Evolutionary conservation across 2,329 filamentous ascomycete genomes (phyloP), one percentile per base, ranked within the genome.

Genomic region (Ascochyta fabae): DNA sequence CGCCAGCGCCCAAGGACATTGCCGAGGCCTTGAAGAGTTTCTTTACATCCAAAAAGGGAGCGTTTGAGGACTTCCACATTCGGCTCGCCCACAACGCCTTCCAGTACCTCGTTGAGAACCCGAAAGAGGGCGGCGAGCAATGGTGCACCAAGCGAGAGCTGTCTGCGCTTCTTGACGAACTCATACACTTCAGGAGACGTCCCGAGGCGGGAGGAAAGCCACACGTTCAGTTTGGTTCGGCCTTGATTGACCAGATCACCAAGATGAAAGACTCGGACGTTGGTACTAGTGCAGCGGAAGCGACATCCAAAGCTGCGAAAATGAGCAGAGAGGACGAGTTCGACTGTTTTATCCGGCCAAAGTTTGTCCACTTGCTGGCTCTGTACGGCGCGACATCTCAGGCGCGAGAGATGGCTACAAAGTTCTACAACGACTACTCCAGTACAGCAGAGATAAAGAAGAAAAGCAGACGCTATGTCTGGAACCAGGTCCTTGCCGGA

Each of bases 1-100:
- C 86, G 9, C 92, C 91, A 15, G 75, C 84, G 0, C 78, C 81
- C 3, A 73, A 81, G n/a, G 85, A 90, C 31, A 78, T 96, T 2
- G 75, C 85, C 0, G 79, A 83, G 33, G 90, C 89, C 0, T 65
- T 76, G 51, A 59, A 53, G 35, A 62, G 58, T 27, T 73, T 72
- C 56, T 70, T 74, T 36, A 53, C 62, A 1, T 61, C 65, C 35
- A 63, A 63, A 27, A 65, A 67, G 38, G 61, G 59, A 1, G 36
- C 53, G 4, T 61, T 66, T 4, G 69, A 74, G 43, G 65, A 74
- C 23, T 71, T 66, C 38, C 69, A 75, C 42, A 88, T 89, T 0
- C 75, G 81, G n/a, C 79, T 86, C 63, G 81, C 84, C 19, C 69
- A 82, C 27, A 75, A 80, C 35, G 85, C 91, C 39, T 83, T 91